Percentiles rank a stretch among this genome's conserved stretches.
phyloP scores from a whole-genome alignment of 352 stramenopile species.

The Phytophthora meadii region DNA sequence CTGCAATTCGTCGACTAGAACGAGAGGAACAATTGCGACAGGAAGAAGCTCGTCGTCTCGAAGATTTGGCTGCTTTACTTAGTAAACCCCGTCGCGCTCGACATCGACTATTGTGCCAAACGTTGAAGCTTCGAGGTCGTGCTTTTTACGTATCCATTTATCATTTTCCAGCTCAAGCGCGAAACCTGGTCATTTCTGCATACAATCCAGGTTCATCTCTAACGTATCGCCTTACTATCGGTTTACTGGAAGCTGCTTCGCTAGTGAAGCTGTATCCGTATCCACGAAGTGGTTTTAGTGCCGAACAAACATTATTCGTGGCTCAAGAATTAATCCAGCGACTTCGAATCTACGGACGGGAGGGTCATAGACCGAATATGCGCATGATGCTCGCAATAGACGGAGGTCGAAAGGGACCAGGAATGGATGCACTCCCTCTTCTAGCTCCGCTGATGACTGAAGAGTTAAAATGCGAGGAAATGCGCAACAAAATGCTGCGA shows the following conservation, averaged over 20 bases:
- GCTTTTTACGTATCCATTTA: conserved; percentile 66
- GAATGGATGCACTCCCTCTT: conserved; percentile 28
- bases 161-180: conserved; percentile 61
- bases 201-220: conserved; percentile 56
- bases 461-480: conserved; percentile 26
- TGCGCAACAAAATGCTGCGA: conserved; percentile 46
- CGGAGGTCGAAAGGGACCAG: conserved; percentile 28
- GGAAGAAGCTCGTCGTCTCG: conserved; percentile 60
- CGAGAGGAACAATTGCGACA: conserved; percentile 55
- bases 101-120: conserved; percentile 54
- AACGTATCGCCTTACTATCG: conserved; percentile 47
- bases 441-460: conserved; percentile 21
- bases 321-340: conserved; percentile 41
- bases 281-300: conserved; percentile 49
- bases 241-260: conserved; percentile 50
- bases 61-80: conserved; percentile 47
- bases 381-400: conserved; percentile 50
- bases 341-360: conserved; percentile 42
- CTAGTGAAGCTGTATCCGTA: conserved; percentile 47
- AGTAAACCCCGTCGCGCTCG: conserved; percentile 54
- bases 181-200: conserved; percentile 58
- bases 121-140: conserved; percentile 43
- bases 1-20: conserved; percentile 49
- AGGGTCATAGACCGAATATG: conserved; percentile 16
- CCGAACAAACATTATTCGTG: conserved; percentile 56